Evolutionary conservation across 2,329 filamentous ascomycete species (phyloP), one percentile per base, ranked within the genome.

Genomic region (Penicillium sp.): DNA sequence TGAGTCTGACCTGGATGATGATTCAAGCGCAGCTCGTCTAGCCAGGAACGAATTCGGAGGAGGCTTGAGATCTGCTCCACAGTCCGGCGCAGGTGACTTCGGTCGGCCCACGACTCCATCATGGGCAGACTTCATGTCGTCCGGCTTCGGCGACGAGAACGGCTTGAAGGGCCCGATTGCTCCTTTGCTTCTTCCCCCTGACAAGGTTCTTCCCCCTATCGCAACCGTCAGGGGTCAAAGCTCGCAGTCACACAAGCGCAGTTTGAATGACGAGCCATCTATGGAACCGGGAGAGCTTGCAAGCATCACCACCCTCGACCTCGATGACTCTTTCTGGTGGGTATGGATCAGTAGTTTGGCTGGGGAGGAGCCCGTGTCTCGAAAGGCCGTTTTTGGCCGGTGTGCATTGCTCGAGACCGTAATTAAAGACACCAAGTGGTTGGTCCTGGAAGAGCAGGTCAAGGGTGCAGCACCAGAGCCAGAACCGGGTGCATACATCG

Each of bases 261-360:
- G 82, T 51, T 73, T 88, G n/a, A 83, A 89, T 57, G 77, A 77
- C 15, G 82, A 87, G 46, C 71, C 71, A 21, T 75, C 81, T 35
- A 75, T 96, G 0, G 89, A 96, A 56, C 93, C 91, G 0, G 93
- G 89, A 45, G 93, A 98, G 75, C 77, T 98, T 50, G 93, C 93
- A 28, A 97, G 89, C 64, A 95, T 98, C 63, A 86, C 81, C 22
- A 79, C 79, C 33, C 80, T 97, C 50, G 84, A 93, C 55, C 76
- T 98, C 5, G 93, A 98, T 61, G 91, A 97, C 66, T 85, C 89
- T 1, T 98, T 98, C 69, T 98, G 93, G 93, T 97, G 93, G 91
- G 93, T 97, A 4, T 98, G 93, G 93, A 97, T 98, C 78, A 94
- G 83, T 60, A 97, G 91, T 75, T 74, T 98, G 62, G 89, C 90